Conservation (phyloP, 2,329 filamentous ascomycete species). For the Lecanicillium sp. region DNA sequence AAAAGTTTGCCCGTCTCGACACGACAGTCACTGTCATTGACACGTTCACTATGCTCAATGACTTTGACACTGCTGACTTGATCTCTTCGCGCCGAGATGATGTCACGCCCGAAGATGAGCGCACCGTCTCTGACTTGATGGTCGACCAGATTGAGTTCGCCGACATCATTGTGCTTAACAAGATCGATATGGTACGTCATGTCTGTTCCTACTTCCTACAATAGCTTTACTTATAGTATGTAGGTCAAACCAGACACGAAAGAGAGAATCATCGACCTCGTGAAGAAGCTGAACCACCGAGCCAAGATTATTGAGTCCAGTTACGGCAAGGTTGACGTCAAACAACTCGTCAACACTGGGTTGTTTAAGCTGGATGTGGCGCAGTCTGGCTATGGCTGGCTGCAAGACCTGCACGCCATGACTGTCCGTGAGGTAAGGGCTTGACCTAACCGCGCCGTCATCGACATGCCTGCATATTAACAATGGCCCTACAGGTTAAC, state of each 20-base stretch:
- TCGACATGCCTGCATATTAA: background rate
- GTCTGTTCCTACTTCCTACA: background rate
- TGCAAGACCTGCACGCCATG: slow-evolving; percentile 63
- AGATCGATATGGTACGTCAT: slow-evolving; percentile 50
- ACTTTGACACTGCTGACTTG: slow-evolving; percentile 64
- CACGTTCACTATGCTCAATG: slow-evolving; percentile 63
- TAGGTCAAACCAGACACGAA: slow-evolving; percentile 33
- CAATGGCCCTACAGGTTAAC: slow-evolving; percentile 26
- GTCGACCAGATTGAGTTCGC: slow-evolving; percentile 74
- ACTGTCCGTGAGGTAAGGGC: slow-evolving; percentile 45
- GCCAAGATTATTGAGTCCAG: slow-evolving; percentile 56
- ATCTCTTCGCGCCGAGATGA: slow-evolving; percentile 56
- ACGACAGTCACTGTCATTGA: slow-evolving; percentile 68
- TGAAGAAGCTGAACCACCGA: slow-evolving; percentile 57
- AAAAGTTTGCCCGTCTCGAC: slow-evolving; percentile 59
- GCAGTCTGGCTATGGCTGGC: slow-evolving; percentile 59
- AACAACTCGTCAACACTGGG: slow-evolving; percentile 57
- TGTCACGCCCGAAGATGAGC: slow-evolving; percentile 58
- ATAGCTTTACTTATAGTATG: too few relatives aligned
- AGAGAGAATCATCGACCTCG: slow-evolving; percentile 40
- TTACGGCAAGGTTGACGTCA: slow-evolving; percentile 52
- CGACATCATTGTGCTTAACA: slow-evolving; percentile 66
- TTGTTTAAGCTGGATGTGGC: slow-evolving; percentile 58
- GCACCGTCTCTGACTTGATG: slow-evolving; percentile 68
- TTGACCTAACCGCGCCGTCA: background rate